Evolutionary conservation across 352 stramenopile species (phyloP).

Genomic region (Salisapilia sapeloensis): DNA sequence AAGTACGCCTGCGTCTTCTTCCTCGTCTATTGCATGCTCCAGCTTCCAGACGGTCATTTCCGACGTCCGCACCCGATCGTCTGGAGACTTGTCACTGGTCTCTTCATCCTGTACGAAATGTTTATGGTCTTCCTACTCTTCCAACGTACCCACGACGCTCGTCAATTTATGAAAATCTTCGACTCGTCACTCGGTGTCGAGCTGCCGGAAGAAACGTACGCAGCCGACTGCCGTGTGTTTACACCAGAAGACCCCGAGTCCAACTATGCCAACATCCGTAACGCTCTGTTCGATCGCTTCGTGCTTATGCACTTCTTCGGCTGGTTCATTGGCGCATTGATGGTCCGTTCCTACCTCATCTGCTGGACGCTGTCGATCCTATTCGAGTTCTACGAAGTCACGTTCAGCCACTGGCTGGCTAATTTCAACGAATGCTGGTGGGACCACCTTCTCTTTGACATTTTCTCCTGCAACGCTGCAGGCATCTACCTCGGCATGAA

Average conservation of each 20-base stretch:
- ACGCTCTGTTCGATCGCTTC: conserved; percentile 76
- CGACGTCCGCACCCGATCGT: conserved; percentile 80
- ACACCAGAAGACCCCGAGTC: conserved; percentile 75
- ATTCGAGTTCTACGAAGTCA: conserved; percentile 79
- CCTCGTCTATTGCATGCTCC: conserved; percentile 74
- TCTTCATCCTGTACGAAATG: conserved; percentile 89
- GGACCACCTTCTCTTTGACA: conserved; percentile 88
- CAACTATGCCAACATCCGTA: conserved; percentile 55
- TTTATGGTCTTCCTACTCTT: conserved; percentile 78
- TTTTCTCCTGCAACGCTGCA: conserved; percentile 87
- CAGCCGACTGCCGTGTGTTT: conserved; percentile 68
- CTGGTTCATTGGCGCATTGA: conserved; percentile 76
- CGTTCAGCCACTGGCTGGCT: conserved; percentile 81
- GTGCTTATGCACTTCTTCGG: conserved; percentile 84
- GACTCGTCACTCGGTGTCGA: conserved; percentile 58
- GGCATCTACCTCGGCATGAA: conserved; percentile 84
- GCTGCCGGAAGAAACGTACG: conserved; percentile 71
- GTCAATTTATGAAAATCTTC: conserved; percentile 72
- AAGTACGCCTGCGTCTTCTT: conserved; percentile 75
- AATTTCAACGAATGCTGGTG: conserved; percentile 95
- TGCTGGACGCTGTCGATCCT: conserved; percentile 72
- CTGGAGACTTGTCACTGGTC: conserved; percentile 80
- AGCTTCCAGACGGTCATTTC: conserved; percentile 77
- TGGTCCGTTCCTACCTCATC: conserved; percentile 73
- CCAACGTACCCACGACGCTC: conserved; percentile 57